A percentile compares a stretch with the other conserved stretches of the same genome.
Evolutionary conservation across 2,329 filamentous ascomycete genomes (phyloP).

Genomic region (Xylaria sp.): DNA sequence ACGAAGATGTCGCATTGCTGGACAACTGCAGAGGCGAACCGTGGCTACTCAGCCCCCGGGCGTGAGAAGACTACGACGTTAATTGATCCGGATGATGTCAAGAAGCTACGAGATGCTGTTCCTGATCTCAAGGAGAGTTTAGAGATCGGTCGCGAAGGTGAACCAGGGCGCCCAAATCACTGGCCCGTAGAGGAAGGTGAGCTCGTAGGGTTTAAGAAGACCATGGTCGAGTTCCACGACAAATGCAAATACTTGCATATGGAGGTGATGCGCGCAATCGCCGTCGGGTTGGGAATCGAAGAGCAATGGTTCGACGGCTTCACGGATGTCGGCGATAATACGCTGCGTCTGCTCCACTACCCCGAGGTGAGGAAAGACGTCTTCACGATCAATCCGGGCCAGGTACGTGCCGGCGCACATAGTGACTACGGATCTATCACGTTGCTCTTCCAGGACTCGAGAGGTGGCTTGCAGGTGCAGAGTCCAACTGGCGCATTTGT

Average conservation of each 20-base stretch:
- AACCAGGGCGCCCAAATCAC: slow-evolving; percentile 73
- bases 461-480: slow-evolving; percentile 46
- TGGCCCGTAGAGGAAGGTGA: slow-evolving; percentile 73
- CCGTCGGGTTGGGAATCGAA: slow-evolving; percentile 79
- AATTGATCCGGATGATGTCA: slow-evolving; percentile 65
- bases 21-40: slow-evolving; percentile 77
- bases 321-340: slow-evolving; percentile 76
- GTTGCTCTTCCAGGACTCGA: slow-evolving; percentile 68
- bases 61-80: slow-evolving; percentile 76
- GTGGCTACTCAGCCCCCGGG: slow-evolving; percentile 76
- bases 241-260: slow-evolving; percentile 78
- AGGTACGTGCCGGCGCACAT: slow-evolving; percentile 82
- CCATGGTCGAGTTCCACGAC: slow-evolving; percentile 80
- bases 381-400: slow-evolving; percentile 72
- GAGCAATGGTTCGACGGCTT: slow-evolving; percentile 80
- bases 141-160: slow-evolving; percentile 71
- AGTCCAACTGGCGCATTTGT: slow-evolving; percentile 82
- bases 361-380: slow-evolving; percentile 72
- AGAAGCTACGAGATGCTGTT: slow-evolving; percentile 63
- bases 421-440: slow-evolving; percentile 73
- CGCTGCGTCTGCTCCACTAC: slow-evolving; percentile 79
- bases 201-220: slow-evolving; percentile 70
- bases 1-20: slow-evolving; percentile 75
- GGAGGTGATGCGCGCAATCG: slow-evolving; percentile 85
- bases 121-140: slow-evolving; percentile 74